Evolutionary conservation across 2,329 filamentous ascomycete species (phyloP).

Genomic region (Pyrenophora tritici-repentis): DNA sequence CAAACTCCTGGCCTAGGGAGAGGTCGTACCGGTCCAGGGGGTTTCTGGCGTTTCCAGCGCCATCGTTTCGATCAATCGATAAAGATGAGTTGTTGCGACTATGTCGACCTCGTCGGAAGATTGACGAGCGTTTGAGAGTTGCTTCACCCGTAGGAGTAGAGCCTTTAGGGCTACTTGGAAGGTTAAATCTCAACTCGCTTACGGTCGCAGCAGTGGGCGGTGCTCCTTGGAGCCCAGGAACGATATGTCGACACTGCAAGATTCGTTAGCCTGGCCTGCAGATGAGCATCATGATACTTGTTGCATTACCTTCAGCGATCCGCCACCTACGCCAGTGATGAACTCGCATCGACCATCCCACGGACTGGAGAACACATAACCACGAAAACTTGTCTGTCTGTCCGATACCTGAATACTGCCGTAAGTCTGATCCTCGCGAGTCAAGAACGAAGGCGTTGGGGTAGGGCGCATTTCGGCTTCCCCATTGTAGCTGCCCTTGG

Average conservation of each 20-base stretch:
- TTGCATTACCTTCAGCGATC: slow-evolving; percentile 61
- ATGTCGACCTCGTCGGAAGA: slow-evolving; percentile 40
- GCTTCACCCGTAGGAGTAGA: slow-evolving; percentile 41
- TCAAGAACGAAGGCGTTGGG: slow-evolving; percentile 23
- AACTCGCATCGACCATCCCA: slow-evolving; percentile 92
- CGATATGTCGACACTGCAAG: slow-evolving; percentile 67
- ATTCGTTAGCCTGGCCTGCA: background rate
- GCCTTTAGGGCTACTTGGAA: slow-evolving; percentile 62
- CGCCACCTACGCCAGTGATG: slow-evolving; percentile 74
- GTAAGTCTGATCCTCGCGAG: slow-evolving; percentile 35
- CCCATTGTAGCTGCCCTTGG: slow-evolving; percentile 27
- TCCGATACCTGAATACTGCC: slow-evolving; percentile 49
- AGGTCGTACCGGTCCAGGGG: slow-evolving; percentile 66
- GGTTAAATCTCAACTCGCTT: slow-evolving; percentile 88
- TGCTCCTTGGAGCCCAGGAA: slow-evolving; percentile 55
- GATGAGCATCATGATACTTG: background rate
- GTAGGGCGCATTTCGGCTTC: slow-evolving; percentile 17
- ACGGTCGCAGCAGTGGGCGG: slow-evolving; percentile 56
- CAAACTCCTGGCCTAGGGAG: slow-evolving; percentile 78
- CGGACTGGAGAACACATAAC: slow-evolving; percentile 79
- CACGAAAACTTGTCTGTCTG: slow-evolving; percentile 57
- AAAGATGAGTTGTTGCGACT: slow-evolving; percentile 37
- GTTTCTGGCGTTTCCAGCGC: slow-evolving; percentile 24
- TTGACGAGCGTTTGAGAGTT: slow-evolving; percentile 40
- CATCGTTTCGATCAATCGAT: slow-evolving; percentile 25